phyloP scores from a whole-genome alignment of 2,329 filamentous ascomycete species.

The Sporothrix luriei region DNA sequence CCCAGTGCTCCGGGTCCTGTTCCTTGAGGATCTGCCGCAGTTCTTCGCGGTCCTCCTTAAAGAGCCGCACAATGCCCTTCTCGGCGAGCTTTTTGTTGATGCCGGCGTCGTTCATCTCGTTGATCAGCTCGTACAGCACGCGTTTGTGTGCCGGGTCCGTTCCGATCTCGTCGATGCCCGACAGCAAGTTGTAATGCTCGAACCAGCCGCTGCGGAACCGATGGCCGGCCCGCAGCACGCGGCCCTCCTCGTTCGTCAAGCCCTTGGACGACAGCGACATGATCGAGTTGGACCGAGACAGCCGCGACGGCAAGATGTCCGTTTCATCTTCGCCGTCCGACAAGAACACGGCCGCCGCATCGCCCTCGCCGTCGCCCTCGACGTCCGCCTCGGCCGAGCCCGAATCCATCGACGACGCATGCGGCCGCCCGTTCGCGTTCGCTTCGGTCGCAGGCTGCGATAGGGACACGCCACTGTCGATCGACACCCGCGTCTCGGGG shows the following conservation, averaged over 20 bases:
- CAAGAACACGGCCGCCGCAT: conserved; percentile 43
- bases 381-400: conserved; percentile 22
- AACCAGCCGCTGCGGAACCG: conserved; percentile 59
- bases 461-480: conserved; percentile 41
- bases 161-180: conserved; percentile 53
- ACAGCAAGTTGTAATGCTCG: conserved; percentile 56
- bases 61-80: conserved; percentile 63
- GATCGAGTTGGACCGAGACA: conserved; percentile 57
- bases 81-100: conserved; percentile 56
- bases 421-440: conserved; percentile 23
- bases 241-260: conserved; percentile 60
- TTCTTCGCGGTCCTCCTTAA: conserved; percentile 60
- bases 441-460: conserved; percentile 34
- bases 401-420: conserved; percentile 36
- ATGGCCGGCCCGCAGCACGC: conserved; percentile 58
- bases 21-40: conserved; percentile 56
- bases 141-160: conserved; percentile 55
- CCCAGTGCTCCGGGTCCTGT: conserved; percentile 68
- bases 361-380: conserved; percentile 25
- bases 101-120: conserved; percentile 63
- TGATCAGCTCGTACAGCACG: conserved; percentile 64
- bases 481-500: conserved; percentile 72
- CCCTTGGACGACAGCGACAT: conserved; percentile 55
- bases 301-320: conserved; percentile 47
- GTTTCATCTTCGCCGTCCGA: conserved; percentile 57